Evolutionary conservation across 2,329 filamentous ascomycete species (phyloP).

Genomic region (Colletotrichum brevisporum): DNA sequence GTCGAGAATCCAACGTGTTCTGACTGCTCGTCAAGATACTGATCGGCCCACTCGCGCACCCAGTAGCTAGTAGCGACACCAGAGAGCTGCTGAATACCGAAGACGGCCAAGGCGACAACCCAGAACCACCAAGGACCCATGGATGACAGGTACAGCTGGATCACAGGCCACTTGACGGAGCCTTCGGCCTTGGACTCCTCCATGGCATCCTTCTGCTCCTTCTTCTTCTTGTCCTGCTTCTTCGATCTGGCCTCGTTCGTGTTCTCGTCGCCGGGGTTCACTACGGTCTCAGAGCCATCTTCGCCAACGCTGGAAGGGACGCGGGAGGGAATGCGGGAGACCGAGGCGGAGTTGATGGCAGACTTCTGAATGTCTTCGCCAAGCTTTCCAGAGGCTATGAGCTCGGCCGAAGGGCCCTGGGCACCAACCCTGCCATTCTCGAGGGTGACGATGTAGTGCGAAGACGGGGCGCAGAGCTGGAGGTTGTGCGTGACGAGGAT

Average conservation of each 20-base stretch:
- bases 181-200: constrained; percentile 87
- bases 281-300: constrained; percentile 68
- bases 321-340: constrained; percentile 83
- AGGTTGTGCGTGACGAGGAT: constrained; percentile 97
- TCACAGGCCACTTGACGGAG: constrained; percentile 88
- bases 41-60: constrained; percentile 96
- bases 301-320: constrained; percentile 82
- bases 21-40: constrained; percentile 73
- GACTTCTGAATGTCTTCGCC: constrained; percentile 87
- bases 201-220: constrained; percentile 67
- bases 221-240: constrained; percentile 61
- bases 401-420: constrained; percentile 82
- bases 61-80: constrained; percentile 92
- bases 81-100: constrained; percentile 85
- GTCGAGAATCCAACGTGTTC: constrained; percentile 52
- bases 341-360: constrained; percentile 75
- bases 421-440: constrained; percentile 86
- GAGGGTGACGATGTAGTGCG: constrained; percentile 85
- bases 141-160: constrained; percentile 85
- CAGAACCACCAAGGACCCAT: constrained; percentile 99
- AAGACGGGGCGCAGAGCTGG: constrained; percentile 84
- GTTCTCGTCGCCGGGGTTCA: constrained; percentile 66
- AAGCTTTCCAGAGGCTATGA: constrained; percentile 89
- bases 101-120: constrained; percentile 81
- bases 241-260: constrained; percentile 64